These are phyloP conservation scores for Mollisia scopiformis DNA, from an alignment of 2,329 filamentous ascomycete species.

Conservation along the genomic window DNA sequence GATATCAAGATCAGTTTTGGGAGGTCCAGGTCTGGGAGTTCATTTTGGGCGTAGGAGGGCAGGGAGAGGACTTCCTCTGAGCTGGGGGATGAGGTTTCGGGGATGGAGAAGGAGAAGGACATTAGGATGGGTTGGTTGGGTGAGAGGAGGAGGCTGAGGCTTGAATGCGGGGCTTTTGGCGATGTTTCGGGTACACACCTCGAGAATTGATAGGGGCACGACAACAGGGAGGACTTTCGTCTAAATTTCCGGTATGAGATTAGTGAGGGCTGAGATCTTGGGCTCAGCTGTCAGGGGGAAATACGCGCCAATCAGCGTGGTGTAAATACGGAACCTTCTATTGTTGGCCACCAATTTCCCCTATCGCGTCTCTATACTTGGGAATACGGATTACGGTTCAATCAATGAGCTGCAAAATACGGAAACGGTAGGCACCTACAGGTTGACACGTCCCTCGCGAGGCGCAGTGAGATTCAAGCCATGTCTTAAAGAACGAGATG, in stretches of 20 bases:
- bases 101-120: background rate
- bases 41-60: background rate
- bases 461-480: background rate
- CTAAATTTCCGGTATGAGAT: no score
- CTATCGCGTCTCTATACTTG: background rate
- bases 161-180: background rate
- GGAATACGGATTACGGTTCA: no score
- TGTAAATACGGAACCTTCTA: background rate
- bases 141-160: background rate
- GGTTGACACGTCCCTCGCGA: background rate
- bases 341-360: no score
- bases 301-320: background rate
- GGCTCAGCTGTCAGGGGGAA: background rate
- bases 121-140: background rate
- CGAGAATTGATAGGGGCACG: background rate
- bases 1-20: constrained; percentile 20
- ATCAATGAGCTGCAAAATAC: no score
- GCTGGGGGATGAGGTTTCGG: background rate
- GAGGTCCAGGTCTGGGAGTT: constrained; percentile 2
- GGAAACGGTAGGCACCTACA: background rate
- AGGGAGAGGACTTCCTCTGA: background rate
- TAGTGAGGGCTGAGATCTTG: no score
- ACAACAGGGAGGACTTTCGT: no score
- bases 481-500: background rate
- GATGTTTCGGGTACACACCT: background rate